phyloP scores from a whole-genome alignment of 2,329 filamentous ascomycete genomes.

The Ascochyta lentis region DNA sequence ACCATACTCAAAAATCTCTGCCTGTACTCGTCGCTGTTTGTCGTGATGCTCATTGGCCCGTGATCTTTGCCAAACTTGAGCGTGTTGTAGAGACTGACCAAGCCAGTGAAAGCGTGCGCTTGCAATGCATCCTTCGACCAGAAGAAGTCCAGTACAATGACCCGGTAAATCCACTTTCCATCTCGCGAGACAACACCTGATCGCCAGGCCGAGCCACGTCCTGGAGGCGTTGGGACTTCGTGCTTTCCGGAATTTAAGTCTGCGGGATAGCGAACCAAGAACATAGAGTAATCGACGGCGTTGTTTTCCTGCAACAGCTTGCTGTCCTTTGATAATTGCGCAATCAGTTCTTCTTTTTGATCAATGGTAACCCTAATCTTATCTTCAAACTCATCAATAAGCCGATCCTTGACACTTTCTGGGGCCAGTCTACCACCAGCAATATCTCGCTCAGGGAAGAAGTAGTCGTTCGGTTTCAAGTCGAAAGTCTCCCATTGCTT shows the following conservation, averaged over 20 bases:
- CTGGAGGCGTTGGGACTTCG: conserved; percentile 43
- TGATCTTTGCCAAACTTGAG: conserved; percentile 60
- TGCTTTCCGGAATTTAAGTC: conserved; percentile 28
- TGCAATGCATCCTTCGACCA: conserved; percentile 76
- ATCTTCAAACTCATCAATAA: conserved; percentile 72
- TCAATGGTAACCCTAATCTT: conserved; percentile 65
- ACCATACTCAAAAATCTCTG: conserved; percentile 63
- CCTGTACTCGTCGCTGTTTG: conserved; percentile 71
- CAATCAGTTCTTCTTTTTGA: conserved; percentile 64
- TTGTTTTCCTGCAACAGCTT: conserved; percentile 67
- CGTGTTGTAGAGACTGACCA: conserved; percentile 69
- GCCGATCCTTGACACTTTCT: conserved; percentile 68
- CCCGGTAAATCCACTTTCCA: conserved; percentile 71
- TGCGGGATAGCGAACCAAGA: conserved; percentile 66
- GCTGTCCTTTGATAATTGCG: conserved; percentile 67
- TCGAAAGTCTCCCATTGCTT: conserved; percentile 74
- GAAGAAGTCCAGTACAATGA: conserved; percentile 76
- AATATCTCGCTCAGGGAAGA: conserved; percentile 77
- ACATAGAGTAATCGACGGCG: conserved; percentile 78
- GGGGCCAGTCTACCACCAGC: conserved; percentile 68
- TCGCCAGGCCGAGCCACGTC: conserved; percentile 61
- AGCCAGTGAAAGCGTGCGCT: conserved; percentile 68
- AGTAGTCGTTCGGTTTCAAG: conserved; percentile 76
- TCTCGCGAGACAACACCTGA: conserved; percentile 67
- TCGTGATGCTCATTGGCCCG: conserved; percentile 78